Percentiles rank a stretch among this genome's conserved stretches.
Evolutionary conservation across 2,329 filamentous ascomycete species (phyloP).

Genomic region (Scorias spongiosa): DNA sequence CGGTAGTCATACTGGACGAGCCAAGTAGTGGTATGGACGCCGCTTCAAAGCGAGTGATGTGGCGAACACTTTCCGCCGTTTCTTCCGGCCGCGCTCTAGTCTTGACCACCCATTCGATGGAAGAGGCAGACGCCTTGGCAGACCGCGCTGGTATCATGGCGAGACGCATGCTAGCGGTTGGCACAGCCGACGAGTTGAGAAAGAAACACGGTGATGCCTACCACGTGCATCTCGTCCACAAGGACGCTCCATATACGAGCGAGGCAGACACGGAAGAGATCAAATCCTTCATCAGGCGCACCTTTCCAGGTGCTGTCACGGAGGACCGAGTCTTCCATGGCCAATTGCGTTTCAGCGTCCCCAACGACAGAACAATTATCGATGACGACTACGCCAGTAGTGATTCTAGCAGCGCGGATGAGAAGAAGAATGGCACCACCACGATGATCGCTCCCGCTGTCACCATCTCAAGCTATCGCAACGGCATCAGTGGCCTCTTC

Average conservation of each 20-base stretch:
- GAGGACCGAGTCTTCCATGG: slow-evolving; percentile 64
- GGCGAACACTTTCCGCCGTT: slow-evolving; percentile 60
- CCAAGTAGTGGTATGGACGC: slow-evolving; percentile 77
- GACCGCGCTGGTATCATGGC: slow-evolving; percentile 71
- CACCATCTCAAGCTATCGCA: background rate
- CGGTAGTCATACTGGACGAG: slow-evolving; percentile 72
- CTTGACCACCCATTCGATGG: slow-evolving; percentile 87
- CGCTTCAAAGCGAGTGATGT: slow-evolving; percentile 76
- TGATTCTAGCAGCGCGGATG: background rate
- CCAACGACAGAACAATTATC: slow-evolving; percentile 17
- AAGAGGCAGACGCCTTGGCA: slow-evolving; percentile 77
- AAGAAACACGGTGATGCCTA: slow-evolving; percentile 53
- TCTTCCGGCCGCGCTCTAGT: slow-evolving; percentile 63
- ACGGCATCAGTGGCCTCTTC: slow-evolving; percentile 33
- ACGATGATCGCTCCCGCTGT: background rate
- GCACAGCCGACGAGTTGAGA: slow-evolving; percentile 54
- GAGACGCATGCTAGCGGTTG: slow-evolving; percentile 65
- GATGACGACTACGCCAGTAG: background rate
- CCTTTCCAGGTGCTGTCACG: slow-evolving; percentile 48
- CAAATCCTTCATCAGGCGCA: slow-evolving; percentile 45
- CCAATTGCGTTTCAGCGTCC: slow-evolving; percentile 63
- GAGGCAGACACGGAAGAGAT: slow-evolving; percentile 50
- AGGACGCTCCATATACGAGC: slow-evolving; percentile 53
- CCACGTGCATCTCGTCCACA: slow-evolving; percentile 64
- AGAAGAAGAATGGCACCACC: slow-evolving; percentile 1